Evolutionary conservation across 2,329 filamentous ascomycete species (phyloP), one percentile per base, ranked within the genome.

Genomic region (Plenodomus lindquistii): DNA sequence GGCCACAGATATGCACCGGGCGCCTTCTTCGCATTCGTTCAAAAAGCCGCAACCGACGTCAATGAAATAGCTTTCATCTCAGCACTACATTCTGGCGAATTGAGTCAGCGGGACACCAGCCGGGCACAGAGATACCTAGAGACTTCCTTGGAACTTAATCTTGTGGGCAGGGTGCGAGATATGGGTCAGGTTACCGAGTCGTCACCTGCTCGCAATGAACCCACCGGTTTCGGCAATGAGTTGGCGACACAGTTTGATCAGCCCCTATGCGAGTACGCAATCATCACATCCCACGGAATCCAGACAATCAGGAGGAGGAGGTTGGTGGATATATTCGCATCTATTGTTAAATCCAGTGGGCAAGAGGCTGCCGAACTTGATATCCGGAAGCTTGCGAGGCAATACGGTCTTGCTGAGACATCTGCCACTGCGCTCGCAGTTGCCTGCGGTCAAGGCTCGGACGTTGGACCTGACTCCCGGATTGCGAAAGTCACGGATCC

Each of bases 161-260:
- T 99, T 17, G 85, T 85, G 20, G 85, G 89, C 62, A 81, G 81
- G 27, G 85, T 87, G 6, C 86, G 96, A 67, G 90, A 89, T 57
- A 83, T 97, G 47, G 91, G 91, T 2, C 74, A 91, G 11, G 84
- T 91, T 21, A 89, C 87, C 1, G 81, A 82, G 40, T 83, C 88
- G 0, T 93, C 91, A 60, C 60, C 67, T 6, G 71, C 71, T 1
- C 81, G 85, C 15, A 88, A 88, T 9, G 81, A 85, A 0, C 75
- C 75, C 10, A 82, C 85, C 18, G 93, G 92, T 0, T 97, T 96
- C 63, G 92, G 93, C 10, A 99, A 99, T 61, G 94, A 99, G 73
- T 79, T 97, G 46, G 91, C 94, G 1, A 88, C 96, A n/a, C 95
- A 99, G 62, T 99, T 94, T 62, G 94, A 99, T 64, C 81, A 89